phyloP scores from a whole-genome alignment of 495 filamentous ascomycete genomes.

The Bryoglossum gracile region DNA sequence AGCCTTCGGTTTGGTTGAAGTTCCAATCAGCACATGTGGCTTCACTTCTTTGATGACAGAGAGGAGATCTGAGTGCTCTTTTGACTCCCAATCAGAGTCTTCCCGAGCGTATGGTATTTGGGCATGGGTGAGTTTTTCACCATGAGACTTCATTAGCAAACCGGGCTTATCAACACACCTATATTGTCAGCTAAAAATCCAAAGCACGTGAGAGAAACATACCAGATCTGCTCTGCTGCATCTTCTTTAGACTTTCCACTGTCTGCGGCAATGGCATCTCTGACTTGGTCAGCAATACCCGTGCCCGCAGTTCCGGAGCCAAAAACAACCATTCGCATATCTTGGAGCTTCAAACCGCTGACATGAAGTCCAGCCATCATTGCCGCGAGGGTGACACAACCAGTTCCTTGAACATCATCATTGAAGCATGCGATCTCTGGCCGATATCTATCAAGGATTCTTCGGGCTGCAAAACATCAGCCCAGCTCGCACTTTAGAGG shows the following conservation, averaged over 20 bases:
- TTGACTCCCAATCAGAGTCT: conserved; percentile 55
- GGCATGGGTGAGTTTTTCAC: conserved; percentile 50
- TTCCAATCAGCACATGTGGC: conserved; percentile 78
- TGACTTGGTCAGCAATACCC: conserved; percentile 80
- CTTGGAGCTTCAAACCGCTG: conserved; percentile 54
- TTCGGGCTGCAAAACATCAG: conserved; percentile 33
- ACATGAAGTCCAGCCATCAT: conserved; percentile 69
- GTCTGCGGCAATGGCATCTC: conserved; percentile 68
- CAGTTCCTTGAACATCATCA: conserved; percentile 87
- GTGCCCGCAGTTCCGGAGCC: conserved; percentile 82
- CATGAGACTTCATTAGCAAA: conserved; percentile 58
- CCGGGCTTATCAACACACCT: conserved; percentile 86
- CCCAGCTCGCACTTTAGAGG: background rate
- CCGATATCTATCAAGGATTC: conserved; percentile 68
- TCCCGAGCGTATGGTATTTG: conserved; percentile 62
- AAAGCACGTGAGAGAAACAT: conserved; percentile 11
- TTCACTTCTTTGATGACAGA: conserved; percentile 63
- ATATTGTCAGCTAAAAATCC: background rate
- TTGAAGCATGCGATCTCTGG: conserved; percentile 77
- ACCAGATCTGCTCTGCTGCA: conserved; percentile 79
- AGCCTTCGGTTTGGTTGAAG: conserved; percentile 70
- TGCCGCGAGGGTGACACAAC: conserved; percentile 77
- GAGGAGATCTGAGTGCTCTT: conserved; percentile 49
- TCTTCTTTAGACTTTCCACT: conserved; percentile 60
- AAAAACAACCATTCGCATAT: conserved; percentile 66